Evolutionary conservation across 768 basidiomycete species (phyloP), one percentile per base, ranked within the genome.

Genomic region (Xerocomellus chrysenteron): DNA sequence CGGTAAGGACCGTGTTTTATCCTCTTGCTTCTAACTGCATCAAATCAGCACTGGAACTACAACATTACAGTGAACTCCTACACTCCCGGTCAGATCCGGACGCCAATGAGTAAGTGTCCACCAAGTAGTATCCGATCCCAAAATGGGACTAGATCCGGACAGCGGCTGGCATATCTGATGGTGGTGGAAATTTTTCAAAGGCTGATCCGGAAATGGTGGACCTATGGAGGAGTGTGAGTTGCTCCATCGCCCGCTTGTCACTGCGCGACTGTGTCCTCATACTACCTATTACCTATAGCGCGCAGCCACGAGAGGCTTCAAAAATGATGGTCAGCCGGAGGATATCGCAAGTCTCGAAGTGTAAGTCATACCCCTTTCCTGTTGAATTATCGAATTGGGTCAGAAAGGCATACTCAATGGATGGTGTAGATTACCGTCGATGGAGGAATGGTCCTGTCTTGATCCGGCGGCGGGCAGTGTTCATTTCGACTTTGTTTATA

Each of bases 41-140:
- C 28, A 24, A 17, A n/a, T n/a, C 10, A 59, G 56, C 58, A 6
- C n/a, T 36, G 19, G 76, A 76, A 56, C 59, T 73, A 75, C 50
- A 50, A 56, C 1, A 74, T 76, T 17, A 75, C 73, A 2, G 74
- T 73, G 3, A 75, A 76, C 42, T 56, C 71, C 1, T 77, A 77
- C 36, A 71, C 74, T 4, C 77, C 76, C 0, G 73, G 75, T 4
- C 12, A 53, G 1, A 68, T 72, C 35, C 21, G 56, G 1, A 76
- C 70, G 0, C 43, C 57, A 10, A 52, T 75, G 62, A 51, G 75
- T 76, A 24, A 16, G 59, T 35, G 21, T 7, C 40, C 3, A 6
- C 28, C n/a, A n/a, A 33, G 11, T n/a, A 5, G 32, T 33, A 33
- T 33, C 28, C 28, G 28, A 28, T 28, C 28, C 28, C 6, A 5